Conservation (phyloP, 345 rosid species). For the Dipteronia sinensis region DNA sequence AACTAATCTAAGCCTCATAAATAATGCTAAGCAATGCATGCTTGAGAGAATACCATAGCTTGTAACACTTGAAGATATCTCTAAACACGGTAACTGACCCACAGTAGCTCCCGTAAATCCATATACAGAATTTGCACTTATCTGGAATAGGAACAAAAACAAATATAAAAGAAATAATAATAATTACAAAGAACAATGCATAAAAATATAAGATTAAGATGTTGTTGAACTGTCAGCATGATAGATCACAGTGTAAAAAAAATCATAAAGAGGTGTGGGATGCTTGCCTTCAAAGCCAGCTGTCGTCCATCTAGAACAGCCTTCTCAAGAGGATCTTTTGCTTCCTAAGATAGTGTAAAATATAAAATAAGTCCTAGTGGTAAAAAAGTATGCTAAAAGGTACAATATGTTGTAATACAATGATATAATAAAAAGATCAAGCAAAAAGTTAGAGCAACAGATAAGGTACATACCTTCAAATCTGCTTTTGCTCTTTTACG, state of each 20-base stretch:
- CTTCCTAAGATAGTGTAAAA: conserved; percentile 57
- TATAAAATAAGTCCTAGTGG: conserved; percentile 2
- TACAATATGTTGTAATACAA: neutral
- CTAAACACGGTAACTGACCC: conserved; percentile 91
- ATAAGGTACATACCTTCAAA: conserved; percentile 60
- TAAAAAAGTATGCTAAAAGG: neutral
- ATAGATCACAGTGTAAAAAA: neutral
- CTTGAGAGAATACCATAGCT: conserved; percentile 72
- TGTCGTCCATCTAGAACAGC: conserved; percentile 98
- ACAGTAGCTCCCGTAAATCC: conserved; percentile 98
- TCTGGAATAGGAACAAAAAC: conserved; percentile 43
- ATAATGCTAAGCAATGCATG: neutral
- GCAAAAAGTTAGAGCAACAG: conserved; percentile 17
- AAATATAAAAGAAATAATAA: neutral
- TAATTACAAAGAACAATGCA: neutral
- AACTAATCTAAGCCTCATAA: neutral
- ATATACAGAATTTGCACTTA: conserved; percentile 97
- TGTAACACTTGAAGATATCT: conserved; percentile 97
- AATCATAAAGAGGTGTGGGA: conserved; percentile 21
- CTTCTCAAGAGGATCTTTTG: conserved; percentile 93
- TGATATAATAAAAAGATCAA: neutral
- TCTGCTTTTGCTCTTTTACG: conserved; percentile 98
- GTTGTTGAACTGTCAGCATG: neutral
- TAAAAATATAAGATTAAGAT: neutral
- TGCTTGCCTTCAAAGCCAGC: conserved; percentile 81